Base-by-base conservation (phyloP, 345 rosid species). In the Chamaenerion angustifolium region DNA sequence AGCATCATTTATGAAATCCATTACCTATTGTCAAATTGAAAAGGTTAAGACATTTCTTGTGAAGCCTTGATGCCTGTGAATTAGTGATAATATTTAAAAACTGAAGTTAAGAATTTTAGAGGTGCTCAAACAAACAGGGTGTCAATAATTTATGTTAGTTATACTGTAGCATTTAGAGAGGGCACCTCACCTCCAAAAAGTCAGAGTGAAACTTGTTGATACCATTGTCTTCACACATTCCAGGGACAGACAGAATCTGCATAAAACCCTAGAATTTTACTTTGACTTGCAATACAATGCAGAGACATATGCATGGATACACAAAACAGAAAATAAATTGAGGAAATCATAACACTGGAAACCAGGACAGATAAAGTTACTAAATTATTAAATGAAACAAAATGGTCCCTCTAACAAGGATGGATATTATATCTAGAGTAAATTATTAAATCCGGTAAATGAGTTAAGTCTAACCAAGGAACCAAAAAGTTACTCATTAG, bases 1-100 rank as follows among this genome's bases (percentile, higher is more conserved):
- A 40, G 96, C 88, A 72, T 92, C 98, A 72, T 92, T 92, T 63
- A 92, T 78, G 48, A 92, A 92, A 70, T 92, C 98, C 89, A 92
- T 75, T 62, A 92, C 98, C 98, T 92, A 67, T 43, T 13, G 56
- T 48, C 4, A 23, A 16, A 56, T 52, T 10, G 27, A n/a, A 5
- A 16, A 6, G 12, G 51, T 40, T 46, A 31, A 42, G 40, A 43
- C 19, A 40, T 17, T 23, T 23, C 27, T n/a, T n/a, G n/a, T 23
- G 27, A 23, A 23, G 27, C 5, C 27, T 5, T 5, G 5, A 23
- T 23, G 27, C 27, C 27, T 2, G 27, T 23, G 27, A 23, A 23
- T 23, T 5, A 23, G 27, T 23, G 27, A 2, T 23, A 2, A 5
- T 5, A 5, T 23, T 23, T 23, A 23, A 23, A 23, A 23, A 5